Conservation (phyloP, 768 basidiomycete species). For the Collybiopsis confluens region DNA sequence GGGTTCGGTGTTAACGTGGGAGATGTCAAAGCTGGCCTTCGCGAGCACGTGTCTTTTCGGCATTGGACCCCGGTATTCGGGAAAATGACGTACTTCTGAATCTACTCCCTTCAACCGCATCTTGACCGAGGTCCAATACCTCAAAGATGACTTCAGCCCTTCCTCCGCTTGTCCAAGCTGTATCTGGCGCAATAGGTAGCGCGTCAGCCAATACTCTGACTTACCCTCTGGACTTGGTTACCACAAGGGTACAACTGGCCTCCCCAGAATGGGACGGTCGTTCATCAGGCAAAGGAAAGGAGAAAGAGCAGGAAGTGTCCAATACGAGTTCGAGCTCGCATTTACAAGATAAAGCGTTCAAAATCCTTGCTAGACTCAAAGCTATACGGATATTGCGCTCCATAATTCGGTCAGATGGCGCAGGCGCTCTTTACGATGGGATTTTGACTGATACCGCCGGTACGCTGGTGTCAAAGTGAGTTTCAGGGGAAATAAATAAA, state of each 20-base stretch:
- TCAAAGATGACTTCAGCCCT: conserved; percentile 62
- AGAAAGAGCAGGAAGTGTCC: conserved; percentile 3
- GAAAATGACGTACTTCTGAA: too few relatives aligned
- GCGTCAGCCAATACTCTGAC: conserved; percentile 47
- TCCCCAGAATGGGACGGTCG: conserved; percentile 14
- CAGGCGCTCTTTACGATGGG: conserved; percentile 47
- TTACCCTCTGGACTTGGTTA: conserved; percentile 59
- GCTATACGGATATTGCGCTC: conserved; percentile 34
- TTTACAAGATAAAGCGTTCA: conserved; percentile 10
- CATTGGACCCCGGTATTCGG: too few relatives aligned
- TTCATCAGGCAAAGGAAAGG: background rate
- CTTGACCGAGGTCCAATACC: too few relatives aligned
- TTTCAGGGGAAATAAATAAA: too few relatives aligned
- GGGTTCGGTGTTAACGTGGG: too few relatives aligned
- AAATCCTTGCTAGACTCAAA: conserved; percentile 20
- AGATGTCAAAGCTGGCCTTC: too few relatives aligned
- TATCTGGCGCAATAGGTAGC: conserved; percentile 53
- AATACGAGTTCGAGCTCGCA: too few relatives aligned
- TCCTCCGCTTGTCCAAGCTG: conserved; percentile 56
- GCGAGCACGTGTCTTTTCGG: too few relatives aligned
- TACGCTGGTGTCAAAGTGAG: conserved; percentile 51
- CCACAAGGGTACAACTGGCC: conserved; percentile 44
- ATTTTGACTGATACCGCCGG: conserved; percentile 48
- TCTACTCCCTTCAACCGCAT: too few relatives aligned
- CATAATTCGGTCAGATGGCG: conserved; percentile 36